phyloP scores from a whole-genome alignment of 257 asterid genomes.

The Scutellaria baicalensis region DNA sequence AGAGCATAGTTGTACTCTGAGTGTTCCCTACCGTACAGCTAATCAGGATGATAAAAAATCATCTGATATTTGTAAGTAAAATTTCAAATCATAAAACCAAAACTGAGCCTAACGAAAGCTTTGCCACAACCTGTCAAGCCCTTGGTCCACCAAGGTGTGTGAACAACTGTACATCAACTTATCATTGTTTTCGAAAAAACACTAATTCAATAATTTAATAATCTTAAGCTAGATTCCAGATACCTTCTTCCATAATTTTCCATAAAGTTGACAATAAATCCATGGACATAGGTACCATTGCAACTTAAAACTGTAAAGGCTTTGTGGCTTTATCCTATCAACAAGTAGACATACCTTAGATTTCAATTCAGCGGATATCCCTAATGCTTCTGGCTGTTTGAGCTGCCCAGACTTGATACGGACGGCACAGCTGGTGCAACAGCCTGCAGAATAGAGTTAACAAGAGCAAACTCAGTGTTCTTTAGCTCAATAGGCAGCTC shows the following conservation, averaged over 20 bases:
- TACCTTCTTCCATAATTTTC: too few species aligned
- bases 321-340: neutral
- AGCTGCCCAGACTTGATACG: slow-evolving; percentile 88
- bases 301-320: neutral
- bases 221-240: neutral
- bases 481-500: neutral
- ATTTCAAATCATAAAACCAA: neutral
- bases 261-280: too few species aligned
- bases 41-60: neutral
- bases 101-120: neutral
- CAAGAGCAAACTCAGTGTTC: neutral
- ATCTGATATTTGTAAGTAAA: neutral
- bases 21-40: neutral
- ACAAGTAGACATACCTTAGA: slow-evolving; percentile 35
- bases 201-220: neutral
- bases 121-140: neutral
- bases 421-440: slow-evolving; percentile 97
- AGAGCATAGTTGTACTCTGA: neutral
- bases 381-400: slow-evolving; percentile 93
- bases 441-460: slow-evolving; percentile 46
- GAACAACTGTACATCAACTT: neutral
- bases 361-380: slow-evolving; percentile 85
- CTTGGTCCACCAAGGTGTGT: neutral
- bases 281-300: neutral
- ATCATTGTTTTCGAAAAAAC: neutral